These are phyloP conservation scores for Colletotrichum lindemuthianum DNA, from an alignment of 2,329 filamentous ascomycete species.

Conservation along the genomic window DNA sequence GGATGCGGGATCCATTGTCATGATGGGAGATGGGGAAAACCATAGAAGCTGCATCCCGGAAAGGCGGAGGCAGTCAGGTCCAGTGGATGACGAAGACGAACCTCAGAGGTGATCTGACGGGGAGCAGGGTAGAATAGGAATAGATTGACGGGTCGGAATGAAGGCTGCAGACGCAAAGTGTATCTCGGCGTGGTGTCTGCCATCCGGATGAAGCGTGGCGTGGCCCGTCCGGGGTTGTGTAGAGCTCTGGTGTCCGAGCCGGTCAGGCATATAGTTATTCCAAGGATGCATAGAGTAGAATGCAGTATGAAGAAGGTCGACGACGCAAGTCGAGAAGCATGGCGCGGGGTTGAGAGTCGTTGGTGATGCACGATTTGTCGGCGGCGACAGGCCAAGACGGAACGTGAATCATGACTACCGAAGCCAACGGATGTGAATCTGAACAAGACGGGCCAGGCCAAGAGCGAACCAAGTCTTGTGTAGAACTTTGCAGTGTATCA, in stretches of 20 bases:
- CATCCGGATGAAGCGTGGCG: background rate
- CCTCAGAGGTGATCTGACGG: background rate
- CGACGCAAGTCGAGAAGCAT: slow-evolving; percentile 23
- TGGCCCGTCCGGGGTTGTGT: too few species aligned
- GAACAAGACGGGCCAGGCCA: slow-evolving; percentile 2
- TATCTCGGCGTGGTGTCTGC: slow-evolving; percentile 20
- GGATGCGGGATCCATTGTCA: slow-evolving; percentile 7
- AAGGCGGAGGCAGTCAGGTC: slow-evolving; percentile 7
- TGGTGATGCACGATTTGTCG: slow-evolving; percentile 6
- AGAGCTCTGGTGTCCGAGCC: too few species aligned
- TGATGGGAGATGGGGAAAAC: background rate
- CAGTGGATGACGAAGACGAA: slow-evolving; percentile 15
- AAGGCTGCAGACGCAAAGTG: slow-evolving; percentile 27
- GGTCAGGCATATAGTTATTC: too few species aligned
- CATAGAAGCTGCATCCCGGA: slow-evolving; percentile 19
- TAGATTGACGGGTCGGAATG: slow-evolving; percentile 16
- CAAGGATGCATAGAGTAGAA: too few species aligned
- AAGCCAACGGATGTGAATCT: slow-evolving; percentile 13
- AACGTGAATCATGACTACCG: background rate
- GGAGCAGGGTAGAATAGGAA: background rate
- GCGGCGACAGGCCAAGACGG: slow-evolving; percentile 3
- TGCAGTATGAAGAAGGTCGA: background rate
- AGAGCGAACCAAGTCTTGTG: background rate
- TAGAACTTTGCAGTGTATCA: too few species aligned
- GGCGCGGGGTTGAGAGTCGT: slow-evolving; percentile 21